Base-by-base conservation (phyloP, 1,284 basidiomycete species). In the Gyrodon tennesseensis region DNA sequence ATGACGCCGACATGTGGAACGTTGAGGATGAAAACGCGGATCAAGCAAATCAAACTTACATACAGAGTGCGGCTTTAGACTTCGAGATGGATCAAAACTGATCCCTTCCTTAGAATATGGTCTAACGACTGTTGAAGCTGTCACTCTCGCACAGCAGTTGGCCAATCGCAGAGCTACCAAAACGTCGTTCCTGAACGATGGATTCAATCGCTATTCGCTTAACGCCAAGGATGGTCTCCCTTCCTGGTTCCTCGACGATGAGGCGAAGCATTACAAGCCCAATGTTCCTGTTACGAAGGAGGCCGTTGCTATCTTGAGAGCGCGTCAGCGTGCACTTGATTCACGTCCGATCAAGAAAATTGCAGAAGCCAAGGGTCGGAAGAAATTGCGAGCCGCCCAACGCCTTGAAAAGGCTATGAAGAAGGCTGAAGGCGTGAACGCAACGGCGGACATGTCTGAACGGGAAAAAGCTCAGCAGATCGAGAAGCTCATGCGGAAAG, bases 281-380 rank as follows among this genome's bases (percentile, higher is more conserved):
- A 99, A 99, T 77, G 83, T 99, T 61, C 97, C 97, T 21, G 86
- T 99, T 67, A 98, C 96, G 2, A 99, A 98, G 78, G 97, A 99
- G 77, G 97, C 97, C 9, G 83, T 99, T 62, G 84, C 84, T 61
- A 90, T 89, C 7, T 83, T 99, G 44, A 88, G 93, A 43, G 94
- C 92, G 23, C 93, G 91, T 75, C 93, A 97, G 80, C 90, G 96
- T 31, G 94, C 94, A 9, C 83, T 99, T 55, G 95, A 99, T 75
- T 96, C 96, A 4, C 87, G 97, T 19, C 97, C 97, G 23, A 99
- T 99, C 81, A 99, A 98, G 82, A 99, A 99, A 83, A 85, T 99
- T 18, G 97, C 96, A 25, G 97, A 99, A 80, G 97, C 97, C 52
- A 99, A 99, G 79, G 95, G 94, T 44, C 86, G 97, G 67, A 99